These are phyloP conservation scores for Periconia macrospinosa DNA, from an alignment of 2,329 filamentous ascomycete genomes.

Conservation along the genomic window DNA sequence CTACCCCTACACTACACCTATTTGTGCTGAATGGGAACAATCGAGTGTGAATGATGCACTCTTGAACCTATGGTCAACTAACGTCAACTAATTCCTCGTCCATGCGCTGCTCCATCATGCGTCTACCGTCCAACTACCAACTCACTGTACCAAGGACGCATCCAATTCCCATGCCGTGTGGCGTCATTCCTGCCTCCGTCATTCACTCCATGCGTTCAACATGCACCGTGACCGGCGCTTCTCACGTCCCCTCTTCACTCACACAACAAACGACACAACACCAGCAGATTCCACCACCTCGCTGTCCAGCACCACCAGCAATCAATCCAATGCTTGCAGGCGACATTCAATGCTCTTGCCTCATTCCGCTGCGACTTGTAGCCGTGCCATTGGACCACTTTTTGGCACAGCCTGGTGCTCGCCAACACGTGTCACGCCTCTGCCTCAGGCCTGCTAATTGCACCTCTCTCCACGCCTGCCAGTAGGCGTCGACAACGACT, in stretches of 20 bases:
- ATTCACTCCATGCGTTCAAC: background rate
- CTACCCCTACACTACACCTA: no score
- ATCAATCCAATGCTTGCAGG: background rate
- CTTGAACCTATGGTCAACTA: no score
- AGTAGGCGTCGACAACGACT: background rate
- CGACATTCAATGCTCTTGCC: conserved; percentile 14
- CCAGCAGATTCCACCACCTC: background rate
- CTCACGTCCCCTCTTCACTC: no score
- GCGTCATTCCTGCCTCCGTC: background rate
- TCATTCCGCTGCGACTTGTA: conserved; percentile 12
- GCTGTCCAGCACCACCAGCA: background rate
- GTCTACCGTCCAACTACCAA: no score
- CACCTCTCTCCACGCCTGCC: background rate
- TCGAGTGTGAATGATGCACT: no score
- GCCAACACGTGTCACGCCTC: conserved; percentile 14
- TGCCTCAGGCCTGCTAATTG: background rate
- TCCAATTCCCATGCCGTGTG: no score
- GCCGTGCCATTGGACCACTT: conserved; percentile 24
- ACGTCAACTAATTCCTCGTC: no score
- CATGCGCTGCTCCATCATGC: no score
- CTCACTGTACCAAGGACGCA: no score
- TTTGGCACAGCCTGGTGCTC: conserved; percentile 15
- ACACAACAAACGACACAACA: background rate
- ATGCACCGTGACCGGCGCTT: no score
- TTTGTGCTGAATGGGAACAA: no score